These are phyloP conservation scores for Elongisporangium prolatum DNA, from an alignment of 352 stramenopile species.

Conservation along the genomic window DNA sequence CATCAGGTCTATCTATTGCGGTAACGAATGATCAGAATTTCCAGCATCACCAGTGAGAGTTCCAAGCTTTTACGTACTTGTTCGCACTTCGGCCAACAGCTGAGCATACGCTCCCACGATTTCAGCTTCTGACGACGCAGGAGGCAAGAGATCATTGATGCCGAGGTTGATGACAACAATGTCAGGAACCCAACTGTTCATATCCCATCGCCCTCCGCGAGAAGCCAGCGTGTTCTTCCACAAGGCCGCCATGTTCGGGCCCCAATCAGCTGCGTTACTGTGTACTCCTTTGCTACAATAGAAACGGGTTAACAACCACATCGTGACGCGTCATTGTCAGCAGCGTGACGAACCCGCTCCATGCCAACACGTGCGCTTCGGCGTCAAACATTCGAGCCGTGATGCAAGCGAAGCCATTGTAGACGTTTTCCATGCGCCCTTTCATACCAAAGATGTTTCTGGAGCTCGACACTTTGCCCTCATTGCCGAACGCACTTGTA, in stretches of 20 bases:
- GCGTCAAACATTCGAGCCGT: slow-evolving; percentile 80
- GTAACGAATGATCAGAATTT: background rate
- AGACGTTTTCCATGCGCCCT: slow-evolving; percentile 84
- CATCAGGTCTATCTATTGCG: slow-evolving; percentile 57
- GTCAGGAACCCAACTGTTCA: slow-evolving; percentile 72
- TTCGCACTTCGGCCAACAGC: slow-evolving; percentile 71
- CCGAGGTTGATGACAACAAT: slow-evolving; percentile 85
- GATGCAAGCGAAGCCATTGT: slow-evolving; percentile 85
- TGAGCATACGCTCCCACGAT: slow-evolving; percentile 74
- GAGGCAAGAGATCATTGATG: slow-evolving; percentile 81
- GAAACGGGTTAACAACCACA: background rate
- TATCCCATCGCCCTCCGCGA: slow-evolving; percentile 60
- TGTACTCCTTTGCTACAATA: slow-evolving; percentile 73
- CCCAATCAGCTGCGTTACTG: slow-evolving; percentile 83
- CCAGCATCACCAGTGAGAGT: background rate
- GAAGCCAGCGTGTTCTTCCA: slow-evolving; percentile 87
- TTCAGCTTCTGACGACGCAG: slow-evolving; percentile 77
- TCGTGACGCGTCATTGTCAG: no score
- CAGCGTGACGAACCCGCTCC: slow-evolving; percentile 55
- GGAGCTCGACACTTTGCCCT: slow-evolving; percentile 63
- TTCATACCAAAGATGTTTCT: slow-evolving; percentile 85
- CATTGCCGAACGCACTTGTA: slow-evolving; percentile 83
- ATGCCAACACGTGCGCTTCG: slow-evolving; percentile 80
- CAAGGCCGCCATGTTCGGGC: slow-evolving; percentile 69
- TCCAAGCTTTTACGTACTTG: slow-evolving; percentile 36